Base-by-base conservation (phyloP, 2,329 filamentous ascomycete genomes). In the Neofusicoccum kwambonambiense region DNA sequence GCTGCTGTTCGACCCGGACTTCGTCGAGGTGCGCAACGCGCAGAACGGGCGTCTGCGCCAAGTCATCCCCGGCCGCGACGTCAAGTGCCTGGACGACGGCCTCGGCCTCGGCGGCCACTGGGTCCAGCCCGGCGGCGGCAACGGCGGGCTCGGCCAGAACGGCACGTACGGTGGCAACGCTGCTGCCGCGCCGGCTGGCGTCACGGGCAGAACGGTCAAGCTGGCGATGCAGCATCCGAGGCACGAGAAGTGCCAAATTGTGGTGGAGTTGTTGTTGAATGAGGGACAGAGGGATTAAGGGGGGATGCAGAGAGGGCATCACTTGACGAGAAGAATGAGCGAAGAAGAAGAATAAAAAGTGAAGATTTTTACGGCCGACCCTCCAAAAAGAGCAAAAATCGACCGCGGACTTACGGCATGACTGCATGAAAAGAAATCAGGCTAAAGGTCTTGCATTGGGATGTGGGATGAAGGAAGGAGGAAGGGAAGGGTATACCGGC, bases 11-110 rank as follows among this genome's bases (percentile, higher is more conserved):
- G 95, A 97, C 76, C 90, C 91, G 22, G 94, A 98, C 77, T 99
- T 98, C 70, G 92, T 99, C 54, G 95, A 99, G 80, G 92, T 99
- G 62, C 87, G 95, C 63, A 98, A 99, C 72, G 95, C 95, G 17
- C 92, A 97, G 81, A 98, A 98, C 73, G 95, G 95, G 0, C 86
- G 96, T 19, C 78, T 99, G 68, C 87, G 95, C 71, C 95, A 99
- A 80, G 95, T 99, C 65, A 96, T 99, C 70, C 90, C 93, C 0
- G 95, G 95, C 0, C 85, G 91, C 67, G 93, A 97, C 73, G 92
- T 99, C 56, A 89, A 90, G 68, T 92, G 93, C 70, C 83, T 99
- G 9, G 96, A 99, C 75, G 93, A 96, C 73, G 64, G 57, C 5
- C 47, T 54, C 15, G 64, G 64, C 9, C 49, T 93, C 92, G 6